Percentiles rank a stretch among this genome's conserved stretches.
phyloP scores from a whole-genome alignment of 768 basidiomycete species.

The Hydnum rufescens region DNA sequence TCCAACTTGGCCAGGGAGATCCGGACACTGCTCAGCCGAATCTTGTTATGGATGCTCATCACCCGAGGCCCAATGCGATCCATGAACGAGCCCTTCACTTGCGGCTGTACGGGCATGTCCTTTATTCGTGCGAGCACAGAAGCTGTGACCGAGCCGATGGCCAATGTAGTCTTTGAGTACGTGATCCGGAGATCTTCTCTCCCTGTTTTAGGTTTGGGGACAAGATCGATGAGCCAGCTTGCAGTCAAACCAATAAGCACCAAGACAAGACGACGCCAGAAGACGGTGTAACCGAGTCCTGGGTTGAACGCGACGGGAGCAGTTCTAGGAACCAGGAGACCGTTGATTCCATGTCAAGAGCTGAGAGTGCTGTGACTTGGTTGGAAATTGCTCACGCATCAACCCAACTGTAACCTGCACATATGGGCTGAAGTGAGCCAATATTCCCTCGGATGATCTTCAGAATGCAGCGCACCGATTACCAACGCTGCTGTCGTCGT shows the following conservation, averaged over 20 bases:
- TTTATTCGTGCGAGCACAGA: neutral
- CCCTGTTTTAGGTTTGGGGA: conserved; percentile 5
- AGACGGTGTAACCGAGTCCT: neutral
- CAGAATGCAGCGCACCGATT: too few species aligned
- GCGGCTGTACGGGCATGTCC: neutral
- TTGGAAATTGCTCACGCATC: conserved; percentile 3
- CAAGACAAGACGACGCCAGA: conserved; percentile 3
- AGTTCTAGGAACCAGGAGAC: neutral
- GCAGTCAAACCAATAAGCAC: conserved; percentile 4
- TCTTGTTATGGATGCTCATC: conserved; percentile 1
- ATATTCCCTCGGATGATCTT: too few species aligned
- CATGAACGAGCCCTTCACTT: neutral
- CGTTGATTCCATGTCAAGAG: too few species aligned
- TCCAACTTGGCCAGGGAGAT: conserved; percentile 2
- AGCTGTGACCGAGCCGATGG: conserved; percentile 2
- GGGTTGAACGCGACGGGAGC: neutral
- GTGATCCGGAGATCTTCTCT: conserved; percentile 3
- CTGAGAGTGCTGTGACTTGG: too few species aligned
- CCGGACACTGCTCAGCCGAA: conserved; percentile 4
- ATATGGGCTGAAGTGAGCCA: neutral
- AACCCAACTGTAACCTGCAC: conserved; percentile 3
- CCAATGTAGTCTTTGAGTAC: conserved; percentile 2
- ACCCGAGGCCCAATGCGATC: neutral
- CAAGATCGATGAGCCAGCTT: conserved; percentile 5
- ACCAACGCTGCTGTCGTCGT: conserved; percentile 3